Percentiles rank a stretch among this genome's conserved stretches.
Evolutionary conservation across 139 green algal species (phyloP).

Genomic region (Eudorina sp.): DNA sequence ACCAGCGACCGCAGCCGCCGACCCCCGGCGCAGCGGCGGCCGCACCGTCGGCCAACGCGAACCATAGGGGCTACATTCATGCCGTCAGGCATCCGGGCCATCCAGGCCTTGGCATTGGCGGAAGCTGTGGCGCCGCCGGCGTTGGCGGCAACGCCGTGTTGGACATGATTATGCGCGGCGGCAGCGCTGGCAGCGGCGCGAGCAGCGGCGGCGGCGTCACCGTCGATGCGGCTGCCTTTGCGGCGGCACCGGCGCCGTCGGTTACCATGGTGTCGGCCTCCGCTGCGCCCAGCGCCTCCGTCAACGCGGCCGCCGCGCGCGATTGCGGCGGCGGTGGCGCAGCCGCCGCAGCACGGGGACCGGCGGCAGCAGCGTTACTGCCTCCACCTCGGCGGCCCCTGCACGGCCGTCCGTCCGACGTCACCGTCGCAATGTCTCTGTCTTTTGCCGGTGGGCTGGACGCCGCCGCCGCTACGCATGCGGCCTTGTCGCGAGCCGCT

Average conservation of each 20-base stretch:
- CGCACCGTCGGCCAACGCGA: not conserved
- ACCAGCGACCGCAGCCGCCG: not conserved
- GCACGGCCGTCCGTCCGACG: no score
- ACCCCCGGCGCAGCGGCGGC: not conserved
- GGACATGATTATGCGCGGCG: not conserved
- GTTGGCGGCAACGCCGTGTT: not conserved
- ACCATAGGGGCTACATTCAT: not conserved
- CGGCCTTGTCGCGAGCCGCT: no score
- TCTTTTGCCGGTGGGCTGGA: no score
- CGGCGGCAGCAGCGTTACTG: no score
- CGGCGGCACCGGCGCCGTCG: not conserved
- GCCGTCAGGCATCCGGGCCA: not conserved
- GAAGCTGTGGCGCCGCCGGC: not conserved
- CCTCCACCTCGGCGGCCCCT: no score
- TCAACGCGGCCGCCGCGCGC: no score
- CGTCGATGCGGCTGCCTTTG: not conserved
- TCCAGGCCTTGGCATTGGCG: not conserved
- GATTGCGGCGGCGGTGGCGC: no score
- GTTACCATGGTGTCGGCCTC: not conserved
- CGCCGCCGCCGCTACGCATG: no score
- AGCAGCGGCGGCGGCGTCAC: not conserved
- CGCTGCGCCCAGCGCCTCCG: not conserved
- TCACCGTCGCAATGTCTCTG: no score
- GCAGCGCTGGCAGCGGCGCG: not conserved
- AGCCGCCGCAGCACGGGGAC: no score